phyloP scores from a whole-genome alignment of 2,329 filamentous ascomycete genomes.

The Teratosphaeria destructans region DNA sequence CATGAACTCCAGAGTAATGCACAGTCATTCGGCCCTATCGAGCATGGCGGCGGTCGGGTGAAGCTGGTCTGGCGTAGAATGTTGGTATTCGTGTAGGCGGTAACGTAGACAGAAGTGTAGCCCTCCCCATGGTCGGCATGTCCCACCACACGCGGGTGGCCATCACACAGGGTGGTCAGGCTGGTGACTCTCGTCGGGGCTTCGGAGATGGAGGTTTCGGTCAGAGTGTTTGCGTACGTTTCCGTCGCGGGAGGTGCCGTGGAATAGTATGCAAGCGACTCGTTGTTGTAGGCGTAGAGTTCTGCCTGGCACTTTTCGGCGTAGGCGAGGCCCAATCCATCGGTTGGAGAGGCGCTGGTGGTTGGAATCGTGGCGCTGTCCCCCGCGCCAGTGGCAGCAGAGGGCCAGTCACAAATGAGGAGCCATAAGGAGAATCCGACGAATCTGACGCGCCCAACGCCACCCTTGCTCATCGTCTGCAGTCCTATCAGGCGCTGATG shows the following conservation, averaged over 20 bases:
- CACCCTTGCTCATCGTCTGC: neutral
- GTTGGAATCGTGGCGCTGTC: neutral
- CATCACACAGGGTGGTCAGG: slow-evolving; percentile 8
- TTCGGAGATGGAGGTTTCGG: neutral
- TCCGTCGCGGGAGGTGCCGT: neutral
- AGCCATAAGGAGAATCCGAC: neutral
- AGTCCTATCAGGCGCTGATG: neutral
- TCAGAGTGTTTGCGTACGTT: neutral
- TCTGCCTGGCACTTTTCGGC: neutral
- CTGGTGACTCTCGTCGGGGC: neutral
- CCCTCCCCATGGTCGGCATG: neutral
- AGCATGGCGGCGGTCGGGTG: neutral
- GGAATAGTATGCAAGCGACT: neutral
- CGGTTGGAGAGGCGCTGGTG: neutral
- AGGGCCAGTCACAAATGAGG: neutral
- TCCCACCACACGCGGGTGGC: slow-evolving; percentile 5
- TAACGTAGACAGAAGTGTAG: neutral
- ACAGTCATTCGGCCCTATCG: slow-evolving; percentile 1
- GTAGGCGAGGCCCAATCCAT: neutral
- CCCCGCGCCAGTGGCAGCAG: neutral
- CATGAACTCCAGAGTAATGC: neutral
- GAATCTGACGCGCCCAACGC: neutral
- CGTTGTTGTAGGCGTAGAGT: neutral
- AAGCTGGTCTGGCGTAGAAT: neutral
- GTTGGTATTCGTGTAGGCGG: slow-evolving; percentile 5